A percentile compares a stretch with the other conserved stretches of the same genome.
phyloP scores from a whole-genome alignment of 371 early-diverging fungal species.

The Apophysomyces sp. region DNA sequence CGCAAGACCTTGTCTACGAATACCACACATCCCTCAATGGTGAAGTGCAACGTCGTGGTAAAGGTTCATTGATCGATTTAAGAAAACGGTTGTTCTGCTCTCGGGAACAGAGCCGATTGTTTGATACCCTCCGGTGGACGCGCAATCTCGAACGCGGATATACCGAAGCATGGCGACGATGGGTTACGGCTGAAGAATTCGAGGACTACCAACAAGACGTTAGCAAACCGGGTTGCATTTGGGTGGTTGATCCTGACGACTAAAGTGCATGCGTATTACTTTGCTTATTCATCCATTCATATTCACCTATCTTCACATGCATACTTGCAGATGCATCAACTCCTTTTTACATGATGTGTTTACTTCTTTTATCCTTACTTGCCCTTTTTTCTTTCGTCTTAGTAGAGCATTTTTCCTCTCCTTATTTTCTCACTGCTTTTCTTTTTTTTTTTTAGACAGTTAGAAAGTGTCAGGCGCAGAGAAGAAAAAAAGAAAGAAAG shows the following conservation, averaged over 20 bases:
- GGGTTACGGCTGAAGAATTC: constrained; percentile 68
- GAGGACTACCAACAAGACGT: constrained; percentile 30
- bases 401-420: neutral
- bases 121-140: constrained; percentile 90
- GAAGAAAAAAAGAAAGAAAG: constrained; percentile 2
- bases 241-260: constrained; percentile 49
- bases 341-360: neutral
- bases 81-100: constrained; percentile 74
- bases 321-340: neutral
- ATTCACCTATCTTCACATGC: neutral
- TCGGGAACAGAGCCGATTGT: constrained; percentile 75
- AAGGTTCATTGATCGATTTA: constrained; percentile 66
- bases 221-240: constrained; percentile 38
- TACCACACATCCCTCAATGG: constrained; percentile 22
- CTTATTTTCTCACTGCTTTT: neutral
- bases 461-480: constrained; percentile 4
- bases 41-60: constrained; percentile 49
- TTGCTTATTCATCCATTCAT: neutral
- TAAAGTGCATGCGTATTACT: neutral
- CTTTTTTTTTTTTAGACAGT: neutral
- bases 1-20: constrained; percentile 54
- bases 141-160: constrained; percentile 79
- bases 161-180: constrained; percentile 76
- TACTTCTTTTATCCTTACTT: neutral
- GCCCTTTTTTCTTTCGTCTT: neutral